Conservation (phyloP, 257 asterid genomes). For the Nicotiana sylvestris region DNA sequence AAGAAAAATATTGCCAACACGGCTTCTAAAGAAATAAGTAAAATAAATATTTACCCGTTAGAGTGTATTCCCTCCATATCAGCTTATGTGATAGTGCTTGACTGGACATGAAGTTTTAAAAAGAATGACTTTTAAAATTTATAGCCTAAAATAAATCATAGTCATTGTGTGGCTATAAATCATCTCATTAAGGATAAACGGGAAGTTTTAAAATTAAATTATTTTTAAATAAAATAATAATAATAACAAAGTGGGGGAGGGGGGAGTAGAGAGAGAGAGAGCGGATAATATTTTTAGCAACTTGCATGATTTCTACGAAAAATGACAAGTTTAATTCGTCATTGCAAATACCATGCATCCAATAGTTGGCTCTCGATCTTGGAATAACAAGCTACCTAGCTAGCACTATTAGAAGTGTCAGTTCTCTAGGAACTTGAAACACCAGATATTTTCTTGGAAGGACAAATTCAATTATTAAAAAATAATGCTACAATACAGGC, state of each 20-base stretch:
- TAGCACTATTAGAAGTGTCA: conserved; percentile 4
- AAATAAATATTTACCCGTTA: background rate
- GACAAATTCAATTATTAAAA: background rate
- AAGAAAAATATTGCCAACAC: background rate
- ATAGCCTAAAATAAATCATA: no score
- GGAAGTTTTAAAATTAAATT: no score
- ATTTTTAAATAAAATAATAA: no score
- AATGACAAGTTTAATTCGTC: background rate
- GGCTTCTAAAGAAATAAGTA: background rate
- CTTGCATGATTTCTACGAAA: background rate
- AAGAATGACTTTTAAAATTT: no score
- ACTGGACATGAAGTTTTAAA: no score
- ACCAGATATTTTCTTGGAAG: background rate
- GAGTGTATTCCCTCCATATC: no score
- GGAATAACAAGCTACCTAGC: background rate
- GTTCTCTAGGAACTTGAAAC: conserved; percentile 4
- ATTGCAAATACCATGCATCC: background rate
- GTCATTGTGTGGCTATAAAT: no score
- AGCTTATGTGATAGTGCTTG: no score
- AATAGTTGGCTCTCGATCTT: background rate
- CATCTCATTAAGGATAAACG: no score
- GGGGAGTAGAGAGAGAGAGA: no score
- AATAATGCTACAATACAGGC: background rate
- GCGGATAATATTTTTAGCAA: background rate
- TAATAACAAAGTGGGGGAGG: no score